A percentile compares a stretch with the other conserved stretches of the same genome.
phyloP scores from a whole-genome alignment of 768 basidiomycete genomes.

The Boletus tylopilopsis region DNA sequence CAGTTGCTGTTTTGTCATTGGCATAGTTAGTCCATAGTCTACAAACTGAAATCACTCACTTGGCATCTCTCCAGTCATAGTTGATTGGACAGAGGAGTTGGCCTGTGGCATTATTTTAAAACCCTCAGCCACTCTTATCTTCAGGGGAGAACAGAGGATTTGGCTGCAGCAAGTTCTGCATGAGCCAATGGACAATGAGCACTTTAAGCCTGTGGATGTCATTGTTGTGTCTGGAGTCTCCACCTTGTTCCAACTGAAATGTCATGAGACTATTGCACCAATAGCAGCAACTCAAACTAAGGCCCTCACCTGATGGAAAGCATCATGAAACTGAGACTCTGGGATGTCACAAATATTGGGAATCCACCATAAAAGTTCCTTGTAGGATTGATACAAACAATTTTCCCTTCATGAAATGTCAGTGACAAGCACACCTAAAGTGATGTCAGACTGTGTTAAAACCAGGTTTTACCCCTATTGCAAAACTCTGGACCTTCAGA shows the following conservation, averaged over 20 bases:
- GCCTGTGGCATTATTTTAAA: not conserved
- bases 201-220: slow-evolving; percentile 1
- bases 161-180: not conserved
- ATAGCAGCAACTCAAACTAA: too few species aligned
- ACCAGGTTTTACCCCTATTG: too few species aligned
- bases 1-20: not conserved
- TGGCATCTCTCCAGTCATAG: not conserved
- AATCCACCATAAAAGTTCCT: not conserved
- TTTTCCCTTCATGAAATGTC: too few species aligned
- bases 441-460: too few species aligned
- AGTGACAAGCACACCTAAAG: too few species aligned
- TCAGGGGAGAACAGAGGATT: not conserved
- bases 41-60: too few species aligned
- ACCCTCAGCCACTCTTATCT: not conserved
- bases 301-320: not conserved
- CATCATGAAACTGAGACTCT: not conserved
- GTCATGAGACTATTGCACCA: too few species aligned
- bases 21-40: too few species aligned
- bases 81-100: not conserved
- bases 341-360: not conserved
- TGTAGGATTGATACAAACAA: not conserved
- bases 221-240: not conserved
- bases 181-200: not conserved
- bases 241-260: not conserved
- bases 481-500: too few species aligned